phyloP scores from a whole-genome alignment of 1,139 yeast genomes.

The Candida smagusa region DNA sequence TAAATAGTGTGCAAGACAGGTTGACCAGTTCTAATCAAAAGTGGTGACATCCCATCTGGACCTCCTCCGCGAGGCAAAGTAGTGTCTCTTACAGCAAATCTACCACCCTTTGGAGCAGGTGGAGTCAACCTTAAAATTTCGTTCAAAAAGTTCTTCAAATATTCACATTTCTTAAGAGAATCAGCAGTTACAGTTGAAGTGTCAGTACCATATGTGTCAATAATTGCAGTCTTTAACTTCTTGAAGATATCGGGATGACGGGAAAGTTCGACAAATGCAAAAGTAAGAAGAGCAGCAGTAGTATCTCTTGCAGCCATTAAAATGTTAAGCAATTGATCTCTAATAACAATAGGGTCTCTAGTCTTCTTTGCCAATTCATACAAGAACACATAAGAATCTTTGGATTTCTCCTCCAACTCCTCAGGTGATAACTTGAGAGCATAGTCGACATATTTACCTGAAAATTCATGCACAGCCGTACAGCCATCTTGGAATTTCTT shows the following conservation, averaged over 20 bases:
- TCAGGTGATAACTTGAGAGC: constrained; percentile 26
- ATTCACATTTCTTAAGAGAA: constrained; percentile 46
- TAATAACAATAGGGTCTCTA: constrained; percentile 38
- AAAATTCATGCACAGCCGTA: constrained; percentile 22
- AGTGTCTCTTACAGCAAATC: constrained; percentile 45
- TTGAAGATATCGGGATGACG: constrained; percentile 36
- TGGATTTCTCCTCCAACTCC: constrained; percentile 36
- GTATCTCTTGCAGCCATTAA: constrained; percentile 49
- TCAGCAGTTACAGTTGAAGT: constrained; percentile 42
- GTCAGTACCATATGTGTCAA: constrained; percentile 31
- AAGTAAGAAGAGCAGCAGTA: constrained; percentile 45
- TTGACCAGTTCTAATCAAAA: constrained; percentile 46
- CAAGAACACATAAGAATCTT: constrained; percentile 39
- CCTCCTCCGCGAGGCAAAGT: constrained; percentile 56
- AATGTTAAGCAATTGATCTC: constrained; percentile 45
- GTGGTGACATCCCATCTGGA: constrained; percentile 36
- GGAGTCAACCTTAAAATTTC: constrained; percentile 56
- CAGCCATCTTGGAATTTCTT: constrained; percentile 26
- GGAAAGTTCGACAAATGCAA: constrained; percentile 40
- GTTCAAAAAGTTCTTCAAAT: constrained; percentile 45
- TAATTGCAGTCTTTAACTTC: constrained; percentile 32
- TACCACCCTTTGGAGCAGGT: constrained; percentile 50
- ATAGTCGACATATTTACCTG: constrained; percentile 28
- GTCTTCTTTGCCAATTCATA: constrained; percentile 46
- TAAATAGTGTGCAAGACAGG: constrained; percentile 43